Conservation (phyloP, 352 stramenopile species). For the Pythium chondricola region DNA sequence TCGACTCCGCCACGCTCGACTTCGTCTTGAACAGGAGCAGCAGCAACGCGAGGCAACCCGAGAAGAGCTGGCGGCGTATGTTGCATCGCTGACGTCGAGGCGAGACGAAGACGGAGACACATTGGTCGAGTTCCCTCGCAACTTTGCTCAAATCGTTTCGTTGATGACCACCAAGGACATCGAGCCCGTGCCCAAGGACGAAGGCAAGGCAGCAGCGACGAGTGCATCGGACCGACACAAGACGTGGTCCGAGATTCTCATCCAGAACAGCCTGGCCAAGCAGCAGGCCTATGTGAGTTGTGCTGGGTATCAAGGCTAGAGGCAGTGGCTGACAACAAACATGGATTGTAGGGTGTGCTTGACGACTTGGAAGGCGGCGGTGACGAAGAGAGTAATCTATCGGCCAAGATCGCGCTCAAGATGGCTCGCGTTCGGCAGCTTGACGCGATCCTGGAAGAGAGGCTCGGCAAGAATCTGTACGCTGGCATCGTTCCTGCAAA, state of each 20-base stretch:
- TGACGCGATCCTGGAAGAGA: conserved; percentile 52
- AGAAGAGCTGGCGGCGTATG: conserved; percentile 38
- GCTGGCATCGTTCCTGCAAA: not conserved
- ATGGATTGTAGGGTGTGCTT: conserved; percentile 28
- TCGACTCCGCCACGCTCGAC: conserved; percentile 3
- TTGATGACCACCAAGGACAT: conserved; percentile 63
- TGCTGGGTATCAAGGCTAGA: not conserved
- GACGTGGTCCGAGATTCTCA: conserved; percentile 56
- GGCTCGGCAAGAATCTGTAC: conserved; percentile 59
- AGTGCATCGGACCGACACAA: conserved; percentile 12
- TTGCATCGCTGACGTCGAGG: conserved; percentile 28
- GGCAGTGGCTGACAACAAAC: not conserved
- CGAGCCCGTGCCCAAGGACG: no score
- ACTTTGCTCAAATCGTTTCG: conserved; percentile 57
- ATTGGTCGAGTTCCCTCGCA: conserved; percentile 47
- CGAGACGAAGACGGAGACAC: conserved; percentile 42
- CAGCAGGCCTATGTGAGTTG: conserved; percentile 45
- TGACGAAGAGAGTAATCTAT: conserved; percentile 22
- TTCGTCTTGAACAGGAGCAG: conserved; percentile 24
- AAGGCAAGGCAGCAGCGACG: conserved; percentile 1
- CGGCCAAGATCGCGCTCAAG: conserved; percentile 67
- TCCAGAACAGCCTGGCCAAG: conserved; percentile 53
- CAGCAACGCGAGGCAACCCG: conserved; percentile 30
- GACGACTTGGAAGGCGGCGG: conserved; percentile 28
- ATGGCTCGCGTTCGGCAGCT: conserved; percentile 58